Evolutionary conservation across 2,329 filamentous ascomycete species (phyloP), one percentile per base, ranked within the genome.

Genomic region (Rosellinia necatrix): DNA sequence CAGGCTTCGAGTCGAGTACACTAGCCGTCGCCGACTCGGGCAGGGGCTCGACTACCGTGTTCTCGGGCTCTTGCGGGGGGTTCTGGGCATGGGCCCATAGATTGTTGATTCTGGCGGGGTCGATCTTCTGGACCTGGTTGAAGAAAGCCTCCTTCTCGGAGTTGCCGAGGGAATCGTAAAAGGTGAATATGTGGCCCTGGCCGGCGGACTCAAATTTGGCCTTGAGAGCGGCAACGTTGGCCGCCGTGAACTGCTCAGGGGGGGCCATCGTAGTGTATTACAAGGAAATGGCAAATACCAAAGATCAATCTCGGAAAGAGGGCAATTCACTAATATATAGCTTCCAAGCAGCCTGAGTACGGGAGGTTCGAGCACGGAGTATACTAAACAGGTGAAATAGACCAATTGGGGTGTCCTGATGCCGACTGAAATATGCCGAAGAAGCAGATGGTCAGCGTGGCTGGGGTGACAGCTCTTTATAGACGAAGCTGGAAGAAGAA

Each of bases 1-100:
- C 83, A 47, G 86, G 74, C 67, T 89, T 84, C 58, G 92, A 96
- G 76, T 97, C 93, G 72, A 97, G 86, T 67, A 97, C 91, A 56
- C 92, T 97, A 48, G 92, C 94, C 43, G 86, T 91, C 44, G 91
- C 91, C 55, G 88, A 86, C 42, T 91, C 88, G 61, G 94, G 94
- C 21, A 99, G 86, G 49, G 93, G 93, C 75, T 97, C 91, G 70
- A 97, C 86, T 29, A 74, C 74, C 43, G 72, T 70, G 34, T 77
- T 75, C 60, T 81, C 77, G 58, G 77, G 76, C 59, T 85, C 80
- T 68, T 87, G 82, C 59, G 88, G 84, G 25, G 92, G 90, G 76
- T 92, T 85, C 62, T 97, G 81, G 58, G 92, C 91, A 72, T 84
- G 87, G 64, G 93, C 78, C 69, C 90, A 88, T 74, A 97, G 88